A percentile compares a stretch with the other conserved stretches of the same genome.
Evolutionary conservation across 164 flowering plant genomes (phyloP).

Genomic region (Stephania japonica): DNA sequence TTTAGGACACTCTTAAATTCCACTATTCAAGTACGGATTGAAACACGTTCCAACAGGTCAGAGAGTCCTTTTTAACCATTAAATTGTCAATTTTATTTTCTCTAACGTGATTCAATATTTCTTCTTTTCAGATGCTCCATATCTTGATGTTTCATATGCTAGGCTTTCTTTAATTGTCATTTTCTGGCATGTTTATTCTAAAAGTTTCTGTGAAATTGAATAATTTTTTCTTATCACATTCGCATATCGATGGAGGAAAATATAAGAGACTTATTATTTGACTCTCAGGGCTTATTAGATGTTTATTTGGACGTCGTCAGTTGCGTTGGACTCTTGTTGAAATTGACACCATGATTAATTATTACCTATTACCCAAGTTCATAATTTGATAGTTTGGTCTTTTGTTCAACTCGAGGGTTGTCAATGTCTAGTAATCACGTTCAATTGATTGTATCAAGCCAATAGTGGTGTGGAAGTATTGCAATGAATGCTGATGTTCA

Average conservation of each 20-base stretch:
- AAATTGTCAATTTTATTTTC: neutral
- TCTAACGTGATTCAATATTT: neutral
- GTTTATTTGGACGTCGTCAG: too few relatives aligned
- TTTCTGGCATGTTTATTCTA: neutral
- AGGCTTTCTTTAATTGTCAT: neutral
- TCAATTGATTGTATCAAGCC: too few relatives aligned
- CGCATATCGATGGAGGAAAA: neutral
- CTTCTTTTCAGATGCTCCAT: neutral
- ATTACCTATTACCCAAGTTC: too few relatives aligned
- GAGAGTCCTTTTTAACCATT: slow-evolving; percentile 11
- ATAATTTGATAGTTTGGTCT: too few relatives aligned
- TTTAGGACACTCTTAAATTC: slow-evolving; percentile 58
- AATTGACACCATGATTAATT: too few relatives aligned
- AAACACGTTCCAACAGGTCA: slow-evolving; percentile 81
- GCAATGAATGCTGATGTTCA: too few relatives aligned
- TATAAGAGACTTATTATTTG: too few relatives aligned
- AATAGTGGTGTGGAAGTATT: too few relatives aligned
- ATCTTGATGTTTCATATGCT: neutral
- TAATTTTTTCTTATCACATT: neutral
- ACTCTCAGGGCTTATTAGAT: too few relatives aligned
- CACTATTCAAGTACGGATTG: slow-evolving; percentile 73
- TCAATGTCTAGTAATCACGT: too few relatives aligned
- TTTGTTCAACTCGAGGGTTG: too few relatives aligned
- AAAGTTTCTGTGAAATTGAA: neutral
- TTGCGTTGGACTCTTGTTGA: too few relatives aligned